phyloP scores from a whole-genome alignment of 257 asterid genomes.

The Solanum lignicaule region DNA sequence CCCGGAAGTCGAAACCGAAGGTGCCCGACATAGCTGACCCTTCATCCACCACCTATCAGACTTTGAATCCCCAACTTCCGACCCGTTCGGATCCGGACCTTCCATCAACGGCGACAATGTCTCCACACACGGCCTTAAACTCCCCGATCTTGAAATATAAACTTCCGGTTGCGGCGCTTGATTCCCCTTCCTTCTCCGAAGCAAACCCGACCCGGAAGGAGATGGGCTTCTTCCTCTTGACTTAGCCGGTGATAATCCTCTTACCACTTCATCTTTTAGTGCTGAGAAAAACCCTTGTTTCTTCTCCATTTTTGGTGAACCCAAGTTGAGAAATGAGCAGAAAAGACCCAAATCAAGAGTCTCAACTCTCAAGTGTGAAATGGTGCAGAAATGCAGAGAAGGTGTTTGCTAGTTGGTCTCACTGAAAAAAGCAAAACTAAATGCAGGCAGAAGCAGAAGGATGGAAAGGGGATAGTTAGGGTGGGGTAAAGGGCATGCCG shows the following conservation, averaged over 20 bases:
- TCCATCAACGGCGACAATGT: slow-evolving; percentile 52
- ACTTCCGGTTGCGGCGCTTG: slow-evolving; percentile 38
- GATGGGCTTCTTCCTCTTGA: slow-evolving; percentile 53
- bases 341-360: not conserved
- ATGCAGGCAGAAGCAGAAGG: not conserved
- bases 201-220: slow-evolving; percentile 51
- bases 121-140: slow-evolving; percentile 44
- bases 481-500: slow-evolving; percentile 14
- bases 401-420: not conserved
- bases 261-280: slow-evolving; percentile 52
- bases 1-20: slow-evolving; percentile 22
- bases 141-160: slow-evolving; percentile 49
- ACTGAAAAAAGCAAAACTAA: not conserved
- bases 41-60: slow-evolving; percentile 38
- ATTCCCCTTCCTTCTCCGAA: slow-evolving; percentile 36
- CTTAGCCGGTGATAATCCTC: slow-evolving; percentile 59
- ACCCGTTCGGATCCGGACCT: slow-evolving; percentile 56
- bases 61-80: slow-evolving; percentile 33
- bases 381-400: not conserved
- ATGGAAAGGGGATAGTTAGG: not conserved
- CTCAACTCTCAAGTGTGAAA: not conserved
- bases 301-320: slow-evolving; percentile 34
- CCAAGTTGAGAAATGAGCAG: not conserved
- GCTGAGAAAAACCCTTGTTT: slow-evolving; percentile 62
- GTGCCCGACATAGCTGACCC: slow-evolving; percentile 48